Base-by-base conservation (phyloP, 192 early-diverging fungal species). In the Cetraspora pellucida region DNA sequence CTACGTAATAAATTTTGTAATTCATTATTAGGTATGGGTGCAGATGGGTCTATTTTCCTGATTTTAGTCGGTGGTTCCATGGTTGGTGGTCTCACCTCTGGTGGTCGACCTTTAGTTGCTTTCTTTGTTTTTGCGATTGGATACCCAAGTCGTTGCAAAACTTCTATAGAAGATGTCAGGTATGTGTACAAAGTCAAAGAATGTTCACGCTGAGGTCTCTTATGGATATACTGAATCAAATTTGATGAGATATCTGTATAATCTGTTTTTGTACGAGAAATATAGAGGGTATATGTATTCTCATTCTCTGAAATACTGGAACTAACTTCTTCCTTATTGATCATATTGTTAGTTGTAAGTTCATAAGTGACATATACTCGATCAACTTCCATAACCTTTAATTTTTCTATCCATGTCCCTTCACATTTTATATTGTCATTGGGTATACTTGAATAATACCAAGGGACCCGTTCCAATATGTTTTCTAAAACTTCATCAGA, bases 391-490 rank as follows among this genome's bases (percentile, higher is more conserved):
- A 83, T 37, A 47, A 95, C 93, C 63, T 88, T 84, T 19, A 97
- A 74, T 52, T 86, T 81, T n/a, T 88, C 86, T 10, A 91, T 37
- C 80, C 86, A 87, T 54, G 87, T 85, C 13, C 89, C 84, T 69
- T 84, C 85, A 73, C 76, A 84, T 9, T 72, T 79, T 76, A 85
- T 87, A 57, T 85, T 83, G 49, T 84, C 82, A 55, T 75, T 89
- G 31, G 78, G 80, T 69, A 81, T 85, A 19, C 92, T 89, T 78
- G 93, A 90, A 11, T 93, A 72, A 27, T 96, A 86, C 3, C 96
- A 82, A 0, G 92, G 88, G 14, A 94, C 91, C 0, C 95, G 89
- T 75, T 93, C 87, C n/a, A 85, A 81, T 45, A 97, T 93, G 23
- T 90, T 63, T 49, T 85, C 77, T 65, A 92, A 86, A 30, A 96